Evolutionary conservation across 2,329 filamentous ascomycete species (phyloP).

Genomic region (Cladophialophora yegresii): DNA sequence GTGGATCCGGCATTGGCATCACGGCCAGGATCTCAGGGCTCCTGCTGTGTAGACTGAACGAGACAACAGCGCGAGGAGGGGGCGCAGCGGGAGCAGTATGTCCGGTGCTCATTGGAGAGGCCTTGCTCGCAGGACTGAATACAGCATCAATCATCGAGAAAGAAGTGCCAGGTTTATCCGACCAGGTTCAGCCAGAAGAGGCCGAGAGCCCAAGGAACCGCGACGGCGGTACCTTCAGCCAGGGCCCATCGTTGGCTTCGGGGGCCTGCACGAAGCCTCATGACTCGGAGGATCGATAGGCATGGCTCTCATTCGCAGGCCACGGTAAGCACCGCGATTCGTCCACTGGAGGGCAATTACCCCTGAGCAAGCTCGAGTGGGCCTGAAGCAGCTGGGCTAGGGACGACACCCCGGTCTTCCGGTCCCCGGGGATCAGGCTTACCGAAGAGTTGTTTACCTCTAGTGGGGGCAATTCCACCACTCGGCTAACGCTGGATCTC

Average conservation of each 20-base stretch:
- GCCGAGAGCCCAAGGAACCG: constrained; percentile 29
- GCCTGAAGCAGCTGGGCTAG: constrained; percentile 16
- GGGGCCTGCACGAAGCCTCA: constrained; percentile 7
- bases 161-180: constrained; percentile 1
- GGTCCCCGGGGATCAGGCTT: constrained; percentile 30
- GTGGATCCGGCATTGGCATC: constrained; percentile 26
- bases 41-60: background rate
- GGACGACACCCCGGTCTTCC: constrained; percentile 32
- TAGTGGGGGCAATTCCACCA: constrained; percentile 21
- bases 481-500: constrained; percentile 13
- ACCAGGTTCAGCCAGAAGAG: background rate
- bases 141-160: background rate
- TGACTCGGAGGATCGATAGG: constrained; percentile 27
- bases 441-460: constrained; percentile 26
- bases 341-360: constrained; percentile 15
- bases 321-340: constrained; percentile 8
- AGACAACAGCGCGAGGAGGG: background rate
- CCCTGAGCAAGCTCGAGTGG: constrained; percentile 29
- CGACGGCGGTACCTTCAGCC: constrained; percentile 29
- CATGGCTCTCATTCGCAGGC: constrained; percentile 4
- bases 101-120: background rate
- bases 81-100: constrained; percentile 2
- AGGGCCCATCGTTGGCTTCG: constrained; percentile 9
- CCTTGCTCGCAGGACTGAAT: background rate
- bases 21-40: constrained; percentile 6